Evolutionary conservation across 345 rosid species (phyloP).

Genomic region (Gossypium arboreum): DNA sequence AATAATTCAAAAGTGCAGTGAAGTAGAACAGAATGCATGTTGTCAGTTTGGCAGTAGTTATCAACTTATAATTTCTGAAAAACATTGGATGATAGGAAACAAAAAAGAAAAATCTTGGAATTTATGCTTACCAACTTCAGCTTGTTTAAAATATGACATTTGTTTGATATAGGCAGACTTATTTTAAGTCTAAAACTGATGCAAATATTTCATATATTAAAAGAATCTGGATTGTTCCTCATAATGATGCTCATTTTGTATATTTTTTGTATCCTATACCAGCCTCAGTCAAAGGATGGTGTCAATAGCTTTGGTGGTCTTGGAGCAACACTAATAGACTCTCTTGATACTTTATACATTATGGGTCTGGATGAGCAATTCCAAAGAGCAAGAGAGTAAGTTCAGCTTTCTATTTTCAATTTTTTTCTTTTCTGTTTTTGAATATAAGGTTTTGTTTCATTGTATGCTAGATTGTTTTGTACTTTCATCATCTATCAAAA

Average conservation of each 20-base stretch:
- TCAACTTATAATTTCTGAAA: slow-evolving; percentile 5
- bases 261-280: slow-evolving; percentile 7
- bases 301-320: slow-evolving; percentile 96
- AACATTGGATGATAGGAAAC: background rate
- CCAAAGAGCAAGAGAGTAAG: slow-evolving; percentile 91
- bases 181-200: background rate
- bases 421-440: background rate
- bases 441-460: background rate
- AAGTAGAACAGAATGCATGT: background rate
- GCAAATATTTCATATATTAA: background rate
- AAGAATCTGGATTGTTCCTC: background rate
- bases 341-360: slow-evolving; percentile 84
- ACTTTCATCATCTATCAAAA: background rate
- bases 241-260: slow-evolving; percentile 10
- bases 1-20: background rate
- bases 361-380: slow-evolving; percentile 91
- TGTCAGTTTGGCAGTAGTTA: background rate
- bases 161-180: background rate
- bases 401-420: slow-evolving; percentile 9
- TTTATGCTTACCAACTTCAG: background rate
- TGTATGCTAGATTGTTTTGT: background rate
- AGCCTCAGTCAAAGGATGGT: slow-evolving; percentile 90
- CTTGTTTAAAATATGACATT: background rate
- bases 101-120: background rate
- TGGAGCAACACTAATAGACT: slow-evolving; percentile 85